Evolutionary conservation across 495 filamentous ascomycete species (phyloP).

Genomic region (Bryoglossum gracile): DNA sequence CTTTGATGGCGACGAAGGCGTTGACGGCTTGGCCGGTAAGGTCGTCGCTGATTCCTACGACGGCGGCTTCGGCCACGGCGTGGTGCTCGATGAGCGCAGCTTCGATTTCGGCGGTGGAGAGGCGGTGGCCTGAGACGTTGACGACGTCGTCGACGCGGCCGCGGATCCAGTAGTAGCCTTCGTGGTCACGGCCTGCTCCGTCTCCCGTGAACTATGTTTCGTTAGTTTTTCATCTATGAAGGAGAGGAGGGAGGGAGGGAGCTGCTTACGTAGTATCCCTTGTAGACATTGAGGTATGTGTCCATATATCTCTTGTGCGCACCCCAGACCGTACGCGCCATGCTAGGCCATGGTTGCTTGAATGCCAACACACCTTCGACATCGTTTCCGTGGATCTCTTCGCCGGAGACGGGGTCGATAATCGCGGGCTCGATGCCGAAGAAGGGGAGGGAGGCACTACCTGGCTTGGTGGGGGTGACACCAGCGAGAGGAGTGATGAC

Average conservation of each 20-base stretch:
- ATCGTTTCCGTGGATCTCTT: slow-evolving; percentile 92
- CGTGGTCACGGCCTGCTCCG: slow-evolving; percentile 93
- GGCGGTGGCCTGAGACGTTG: slow-evolving; percentile 91
- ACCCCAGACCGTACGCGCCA: slow-evolving; percentile 97
- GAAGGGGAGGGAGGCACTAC: slow-evolving; percentile 76
- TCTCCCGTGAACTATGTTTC: slow-evolving; percentile 99
- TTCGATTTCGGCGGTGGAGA: slow-evolving; percentile 97
- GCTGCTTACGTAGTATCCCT: slow-evolving; percentile 96
- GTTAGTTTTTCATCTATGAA: no score
- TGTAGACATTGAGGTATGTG: slow-evolving; percentile 96
- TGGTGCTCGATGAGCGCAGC: slow-evolving; percentile 90
- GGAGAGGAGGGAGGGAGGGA: no score
- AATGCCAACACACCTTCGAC: slow-evolving; percentile 97
- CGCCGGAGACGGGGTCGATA: slow-evolving; percentile 91
- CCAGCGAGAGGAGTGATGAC: slow-evolving; percentile 75
- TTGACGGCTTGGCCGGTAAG: slow-evolving; percentile 95
- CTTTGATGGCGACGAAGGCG: slow-evolving; percentile 91
- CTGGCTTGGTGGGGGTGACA: slow-evolving; percentile 72
- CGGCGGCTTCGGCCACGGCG: slow-evolving; percentile 86
- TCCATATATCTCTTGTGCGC: slow-evolving; percentile 99
- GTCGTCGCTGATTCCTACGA: slow-evolving; percentile 89
- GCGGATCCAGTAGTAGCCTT: slow-evolving; percentile 99
- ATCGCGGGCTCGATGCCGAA: slow-evolving; percentile 98
- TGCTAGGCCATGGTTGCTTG: slow-evolving; percentile 98
- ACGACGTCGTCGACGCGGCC: slow-evolving; percentile 98